Percentiles rank a stretch among this genome's conserved stretches.
Conservation (phyloP, 208 protist species). For the Endotrypanum monterogeii region DNA sequence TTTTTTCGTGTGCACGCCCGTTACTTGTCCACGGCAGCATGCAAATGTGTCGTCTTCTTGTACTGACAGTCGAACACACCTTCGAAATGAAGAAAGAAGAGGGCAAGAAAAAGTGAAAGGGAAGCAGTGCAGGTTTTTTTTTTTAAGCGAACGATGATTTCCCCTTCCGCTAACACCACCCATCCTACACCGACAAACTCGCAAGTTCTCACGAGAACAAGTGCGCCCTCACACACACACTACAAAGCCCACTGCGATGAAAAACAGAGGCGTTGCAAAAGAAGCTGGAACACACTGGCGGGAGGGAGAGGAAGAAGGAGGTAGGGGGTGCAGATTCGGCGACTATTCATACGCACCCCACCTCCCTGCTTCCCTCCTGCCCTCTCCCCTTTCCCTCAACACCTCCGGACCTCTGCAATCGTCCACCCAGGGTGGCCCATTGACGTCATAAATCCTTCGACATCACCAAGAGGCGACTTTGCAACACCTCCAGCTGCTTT, state of each 20-base stretch:
- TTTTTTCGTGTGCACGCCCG: not conserved
- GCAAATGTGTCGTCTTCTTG: not conserved
- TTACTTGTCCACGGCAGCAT: too few species aligned
- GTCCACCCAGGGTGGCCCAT: not conserved
- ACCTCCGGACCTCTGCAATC: not conserved
- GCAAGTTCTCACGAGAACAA: not conserved
- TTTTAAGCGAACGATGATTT: not conserved
- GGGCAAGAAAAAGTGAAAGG: not conserved
- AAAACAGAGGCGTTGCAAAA: not conserved
- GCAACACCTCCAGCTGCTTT: slow-evolving; percentile 68
- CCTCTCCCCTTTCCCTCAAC: not conserved
- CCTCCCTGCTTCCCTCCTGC: not conserved
- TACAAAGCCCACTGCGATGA: not conserved
- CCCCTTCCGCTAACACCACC: not conserved
- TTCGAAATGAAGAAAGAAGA: slow-evolving; percentile 1
- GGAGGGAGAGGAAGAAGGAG: not conserved
- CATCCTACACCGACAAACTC: not conserved
- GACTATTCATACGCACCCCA: not conserved
- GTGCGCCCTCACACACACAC: not conserved
- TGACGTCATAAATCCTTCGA: slow-evolving; percentile 40
- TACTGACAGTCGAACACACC: not conserved
- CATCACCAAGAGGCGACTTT: slow-evolving; percentile 70
- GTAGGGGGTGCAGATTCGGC: not conserved
- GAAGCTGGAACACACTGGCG: not conserved
- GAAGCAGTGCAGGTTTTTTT: not conserved